These are phyloP conservation scores for Heracleum sosnowskyi DNA, from an alignment of 129 eudicot genomes.

Conservation along the genomic window DNA sequence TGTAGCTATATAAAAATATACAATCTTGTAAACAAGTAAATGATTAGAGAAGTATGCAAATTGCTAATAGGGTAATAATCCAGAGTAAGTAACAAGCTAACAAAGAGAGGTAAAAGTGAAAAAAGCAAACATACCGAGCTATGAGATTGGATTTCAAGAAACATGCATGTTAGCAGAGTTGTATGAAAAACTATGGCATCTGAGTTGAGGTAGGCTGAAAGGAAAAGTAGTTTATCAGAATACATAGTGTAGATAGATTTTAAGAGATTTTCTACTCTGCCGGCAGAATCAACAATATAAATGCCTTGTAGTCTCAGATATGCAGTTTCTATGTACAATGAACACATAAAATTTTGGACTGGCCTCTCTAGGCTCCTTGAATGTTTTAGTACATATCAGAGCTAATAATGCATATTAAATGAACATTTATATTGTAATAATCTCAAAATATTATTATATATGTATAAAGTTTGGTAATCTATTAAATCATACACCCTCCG, in stretches of 20 bases:
- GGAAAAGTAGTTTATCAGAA: neutral
- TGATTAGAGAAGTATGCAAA: no score
- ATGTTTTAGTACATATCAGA: neutral
- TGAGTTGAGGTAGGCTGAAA: neutral
- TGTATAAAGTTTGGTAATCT: neutral
- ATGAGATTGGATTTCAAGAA: neutral
- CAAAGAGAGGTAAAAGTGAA: neutral
- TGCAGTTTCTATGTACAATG: neutral
- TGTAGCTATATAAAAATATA: neutral
- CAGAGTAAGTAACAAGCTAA: neutral
- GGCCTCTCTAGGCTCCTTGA: neutral
- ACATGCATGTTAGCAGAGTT: neutral
- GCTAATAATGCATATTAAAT: neutral
- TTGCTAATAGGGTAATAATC: neutral
- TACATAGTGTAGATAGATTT: neutral
- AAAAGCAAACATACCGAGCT: neutral
- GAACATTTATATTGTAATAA: no score
- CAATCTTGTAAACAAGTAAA: neutral
- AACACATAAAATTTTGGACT: neutral
- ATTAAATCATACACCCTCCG: no score
- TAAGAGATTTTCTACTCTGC: neutral
- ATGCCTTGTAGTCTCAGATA: slow-evolving; percentile 2
- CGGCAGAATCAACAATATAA: neutral
- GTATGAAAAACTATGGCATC: neutral
- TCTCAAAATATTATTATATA: neutral